Evolutionary conservation across 2,329 filamentous ascomycete genomes (phyloP).

Genomic region (Ophiostoma piceae): DNA sequence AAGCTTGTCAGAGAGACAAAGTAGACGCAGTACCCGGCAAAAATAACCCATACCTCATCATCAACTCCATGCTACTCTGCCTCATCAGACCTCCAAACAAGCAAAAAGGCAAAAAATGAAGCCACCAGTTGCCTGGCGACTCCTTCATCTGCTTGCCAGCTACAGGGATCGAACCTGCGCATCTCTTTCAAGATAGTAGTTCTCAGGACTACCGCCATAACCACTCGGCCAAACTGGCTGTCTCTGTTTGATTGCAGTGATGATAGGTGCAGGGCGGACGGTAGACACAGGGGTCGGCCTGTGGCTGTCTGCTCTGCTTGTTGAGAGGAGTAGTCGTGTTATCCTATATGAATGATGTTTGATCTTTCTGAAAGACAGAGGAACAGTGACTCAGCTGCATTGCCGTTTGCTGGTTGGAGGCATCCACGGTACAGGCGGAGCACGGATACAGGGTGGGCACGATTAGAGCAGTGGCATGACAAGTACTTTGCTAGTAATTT

Average conservation of each 20-base stretch:
- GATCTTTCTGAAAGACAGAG: too few species aligned
- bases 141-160: conserved; percentile 23
- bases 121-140: neutral
- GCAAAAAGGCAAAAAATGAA: conserved; percentile 14
- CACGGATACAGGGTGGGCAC: neutral
- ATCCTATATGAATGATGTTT: conserved; percentile 17
- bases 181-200: conserved; percentile 28
- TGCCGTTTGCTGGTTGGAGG: neutral
- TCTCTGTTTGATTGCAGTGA: conserved; percentile 10
- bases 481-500: neutral
- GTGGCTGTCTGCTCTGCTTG: conserved; percentile 14
- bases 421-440: neutral
- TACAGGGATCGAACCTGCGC: conserved; percentile 29
- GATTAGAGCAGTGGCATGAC: neutral
- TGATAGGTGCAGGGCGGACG: conserved; percentile 2
- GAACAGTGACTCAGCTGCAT: too few species aligned
- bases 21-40: too few species aligned
- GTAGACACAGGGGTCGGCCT: conserved; percentile 12
- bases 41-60: neutral
- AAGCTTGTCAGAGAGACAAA: too few species aligned
- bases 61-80: neutral
- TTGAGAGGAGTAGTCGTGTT: conserved; percentile 8
- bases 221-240: conserved; percentile 29
- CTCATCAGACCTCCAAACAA: neutral
- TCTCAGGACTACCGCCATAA: conserved; percentile 29